Evolutionary conservation across 495 filamentous ascomycete species (phyloP).

Genomic region (Cudoniella acicularis): DNA sequence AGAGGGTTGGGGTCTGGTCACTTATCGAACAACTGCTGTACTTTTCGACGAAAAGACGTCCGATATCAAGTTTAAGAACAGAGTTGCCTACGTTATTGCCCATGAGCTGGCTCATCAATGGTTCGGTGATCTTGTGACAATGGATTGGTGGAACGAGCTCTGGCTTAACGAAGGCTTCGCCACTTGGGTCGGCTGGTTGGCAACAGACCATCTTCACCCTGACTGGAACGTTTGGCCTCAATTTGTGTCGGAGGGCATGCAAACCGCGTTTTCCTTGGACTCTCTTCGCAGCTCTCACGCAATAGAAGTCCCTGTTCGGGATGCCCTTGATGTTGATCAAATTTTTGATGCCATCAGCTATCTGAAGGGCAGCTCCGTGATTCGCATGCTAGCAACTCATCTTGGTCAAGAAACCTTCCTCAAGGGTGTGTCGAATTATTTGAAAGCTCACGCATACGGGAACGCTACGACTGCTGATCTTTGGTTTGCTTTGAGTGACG

Average conservation of each 20-base stretch:
- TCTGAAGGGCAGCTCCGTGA: slow-evolving; percentile 89
- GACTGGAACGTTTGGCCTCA: slow-evolving; percentile 95
- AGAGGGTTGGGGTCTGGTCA: slow-evolving; percentile 89
- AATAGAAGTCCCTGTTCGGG: slow-evolving; percentile 87
- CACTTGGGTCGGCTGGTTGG: slow-evolving; percentile 96
- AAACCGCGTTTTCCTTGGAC: slow-evolving; percentile 86
- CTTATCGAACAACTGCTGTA: slow-evolving; percentile 90
- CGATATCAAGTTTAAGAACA: slow-evolving; percentile 80
- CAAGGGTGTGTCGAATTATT: slow-evolving; percentile 80
- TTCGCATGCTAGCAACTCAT: slow-evolving; percentile 88
- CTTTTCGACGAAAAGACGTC: slow-evolving; percentile 90
- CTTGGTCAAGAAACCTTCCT: slow-evolving; percentile 84
- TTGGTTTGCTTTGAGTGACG: slow-evolving; percentile 85
- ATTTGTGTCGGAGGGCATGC: slow-evolving; percentile 89
- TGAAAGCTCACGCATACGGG: slow-evolving; percentile 83
- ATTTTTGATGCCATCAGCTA: slow-evolving; percentile 97
- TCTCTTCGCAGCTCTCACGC: slow-evolving; percentile 86
- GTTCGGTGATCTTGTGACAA: slow-evolving; percentile 95
- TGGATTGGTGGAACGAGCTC: slow-evolving; percentile 90
- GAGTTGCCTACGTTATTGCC: slow-evolving; percentile 90
- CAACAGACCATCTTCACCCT: slow-evolving; percentile 85
- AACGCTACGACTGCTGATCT: slow-evolving; percentile 93
- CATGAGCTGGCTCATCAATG: slow-evolving; percentile 97
- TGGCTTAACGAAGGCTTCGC: slow-evolving; percentile 98
- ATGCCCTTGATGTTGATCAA: slow-evolving; percentile 90